These are phyloP conservation scores for Periconia sp. DNA, from an alignment of 2,329 filamentous ascomycete genomes.

Conservation along the genomic window DNA sequence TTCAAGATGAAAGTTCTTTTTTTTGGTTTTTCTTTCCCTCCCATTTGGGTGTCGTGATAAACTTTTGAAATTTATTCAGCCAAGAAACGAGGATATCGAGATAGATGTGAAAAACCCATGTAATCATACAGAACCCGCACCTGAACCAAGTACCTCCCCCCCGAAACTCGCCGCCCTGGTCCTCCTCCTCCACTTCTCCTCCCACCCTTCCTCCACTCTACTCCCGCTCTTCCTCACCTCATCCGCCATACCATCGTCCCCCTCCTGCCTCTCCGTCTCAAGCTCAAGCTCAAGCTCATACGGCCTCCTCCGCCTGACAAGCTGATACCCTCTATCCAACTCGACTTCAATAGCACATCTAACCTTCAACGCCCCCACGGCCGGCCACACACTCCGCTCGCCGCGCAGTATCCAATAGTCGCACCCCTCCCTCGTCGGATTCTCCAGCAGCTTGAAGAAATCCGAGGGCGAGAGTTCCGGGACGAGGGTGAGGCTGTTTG, in stretches of 20 bases:
- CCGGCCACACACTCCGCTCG: slow-evolving; percentile 90
- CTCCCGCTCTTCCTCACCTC: slow-evolving; percentile 25
- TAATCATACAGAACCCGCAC: too few relatives aligned
- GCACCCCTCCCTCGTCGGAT: slow-evolving; percentile 75
- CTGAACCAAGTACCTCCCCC: slow-evolving; percentile 12
- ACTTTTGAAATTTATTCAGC: too few relatives aligned
- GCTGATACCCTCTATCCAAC: slow-evolving; percentile 83
- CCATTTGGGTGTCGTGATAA: too few relatives aligned
- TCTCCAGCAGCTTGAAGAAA: slow-evolving; percentile 80
- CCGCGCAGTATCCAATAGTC: slow-evolving; percentile 86
- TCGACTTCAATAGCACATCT: slow-evolving; percentile 87
- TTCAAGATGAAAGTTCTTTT: too few relatives aligned
- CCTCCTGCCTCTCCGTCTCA: slow-evolving; percentile 25
- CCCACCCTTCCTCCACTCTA: slow-evolving; percentile 12
- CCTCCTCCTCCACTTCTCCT: slow-evolving; percentile 27
- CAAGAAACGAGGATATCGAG: not conserved
- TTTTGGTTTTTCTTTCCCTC: too few relatives aligned
- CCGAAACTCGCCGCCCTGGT: slow-evolving; percentile 40
- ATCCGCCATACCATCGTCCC: slow-evolving; percentile 44
- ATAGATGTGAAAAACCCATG: too few relatives aligned
- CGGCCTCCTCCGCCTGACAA: slow-evolving; percentile 66
- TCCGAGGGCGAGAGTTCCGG: slow-evolving; percentile 77
- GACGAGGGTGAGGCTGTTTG: slow-evolving; percentile 80
- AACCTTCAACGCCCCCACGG: slow-evolving; percentile 79
- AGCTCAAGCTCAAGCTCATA: slow-evolving; percentile 37